Evolutionary conservation across 1,284 basidiomycete genomes (phyloP).

Genomic region (Anthracocystis panici-leucophaei): DNA sequence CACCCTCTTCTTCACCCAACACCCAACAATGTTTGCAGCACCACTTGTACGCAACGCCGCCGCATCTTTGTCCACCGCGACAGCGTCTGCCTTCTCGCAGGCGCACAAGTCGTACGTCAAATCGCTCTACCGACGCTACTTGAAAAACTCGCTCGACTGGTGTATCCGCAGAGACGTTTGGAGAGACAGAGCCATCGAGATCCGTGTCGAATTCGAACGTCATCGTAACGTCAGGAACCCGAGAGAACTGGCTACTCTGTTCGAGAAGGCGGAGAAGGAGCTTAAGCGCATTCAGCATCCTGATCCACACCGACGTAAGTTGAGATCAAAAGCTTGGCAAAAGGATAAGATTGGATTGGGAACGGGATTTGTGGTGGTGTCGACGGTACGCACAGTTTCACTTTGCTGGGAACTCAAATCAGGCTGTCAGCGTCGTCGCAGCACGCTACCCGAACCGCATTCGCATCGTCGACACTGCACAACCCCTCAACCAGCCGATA

Average conservation of each 20-base stretch:
- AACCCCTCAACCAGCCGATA: too few species aligned
- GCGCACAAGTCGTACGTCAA: slow-evolving; percentile 89
- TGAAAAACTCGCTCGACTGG: slow-evolving; percentile 90
- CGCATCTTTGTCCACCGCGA: slow-evolving; percentile 23
- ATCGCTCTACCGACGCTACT: slow-evolving; percentile 86
- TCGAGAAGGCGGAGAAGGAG: slow-evolving; percentile 83
- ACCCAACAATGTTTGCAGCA: slow-evolving; percentile 32
- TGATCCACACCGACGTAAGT: slow-evolving; percentile 89
- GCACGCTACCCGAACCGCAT: too few species aligned
- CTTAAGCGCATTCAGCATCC: slow-evolving; percentile 81
- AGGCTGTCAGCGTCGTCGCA: too few species aligned
- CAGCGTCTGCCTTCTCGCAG: slow-evolving; percentile 74
- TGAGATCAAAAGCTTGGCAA: not conserved
- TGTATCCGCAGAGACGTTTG: slow-evolving; percentile 84
- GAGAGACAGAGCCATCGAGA: slow-evolving; percentile 83
- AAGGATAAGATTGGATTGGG: not conserved
- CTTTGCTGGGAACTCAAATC: too few species aligned
- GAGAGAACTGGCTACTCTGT: slow-evolving; percentile 81
- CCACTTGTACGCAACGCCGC: slow-evolving; percentile 33
- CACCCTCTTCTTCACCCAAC: not conserved
- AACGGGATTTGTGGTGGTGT: not conserved
- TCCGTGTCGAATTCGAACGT: slow-evolving; percentile 89
- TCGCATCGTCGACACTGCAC: too few species aligned
- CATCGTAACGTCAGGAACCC: slow-evolving; percentile 92
- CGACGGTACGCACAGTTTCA: too few species aligned